Evolutionary conservation across 1,139 yeast genomes (phyloP), one percentile per base, ranked within the genome.

Genomic region (Pichia cactophila): DNA sequence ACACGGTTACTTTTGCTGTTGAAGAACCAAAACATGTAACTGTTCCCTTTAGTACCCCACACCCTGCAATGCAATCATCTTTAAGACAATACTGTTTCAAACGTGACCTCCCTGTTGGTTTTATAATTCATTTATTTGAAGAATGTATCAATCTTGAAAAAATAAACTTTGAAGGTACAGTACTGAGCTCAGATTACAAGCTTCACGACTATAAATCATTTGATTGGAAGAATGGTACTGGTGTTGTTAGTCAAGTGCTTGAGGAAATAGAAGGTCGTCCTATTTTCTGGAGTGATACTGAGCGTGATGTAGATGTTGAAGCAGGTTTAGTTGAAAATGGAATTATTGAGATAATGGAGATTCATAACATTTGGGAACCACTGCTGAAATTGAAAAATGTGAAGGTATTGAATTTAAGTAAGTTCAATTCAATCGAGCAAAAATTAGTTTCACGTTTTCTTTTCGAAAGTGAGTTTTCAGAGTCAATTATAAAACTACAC

Each of bases 101-200:
- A 17, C 78, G 73, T 56, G 94, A 85, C 63, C 59, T 85, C 5
- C 94, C 94, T 0, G 68, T 81, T 44, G 94, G 92, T 0, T 77
- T 79, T 57, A 59, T 84, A 8, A 61, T 84, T 33, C 88, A 83
- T 62, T 60, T 84, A 43, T 61, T 85, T 40, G 73, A 73, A 40
- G 65, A 76, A 38, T 84, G 94, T 59, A 80, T 80, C 8, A 80
- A 82, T 55, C 58, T 84, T 41, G 65, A 61, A 10, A 60, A 66
- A 9, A 58, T 84, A 26, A 71, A 83, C 56, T 61, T 85, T 23
- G 80, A 78, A n/a, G 74, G 74, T 46, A 57, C 84, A 23, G 72
- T 80, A 1, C 62, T 83, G 17, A 79, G 83, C 16, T 66, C 70
- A 23, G 94, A 85, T 65, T 83, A 80, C 58, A 74, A 75, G 55